Conservation (phyloP, 768 basidiomycete genomes). For the Xerocomellus dryophilus region DNA sequence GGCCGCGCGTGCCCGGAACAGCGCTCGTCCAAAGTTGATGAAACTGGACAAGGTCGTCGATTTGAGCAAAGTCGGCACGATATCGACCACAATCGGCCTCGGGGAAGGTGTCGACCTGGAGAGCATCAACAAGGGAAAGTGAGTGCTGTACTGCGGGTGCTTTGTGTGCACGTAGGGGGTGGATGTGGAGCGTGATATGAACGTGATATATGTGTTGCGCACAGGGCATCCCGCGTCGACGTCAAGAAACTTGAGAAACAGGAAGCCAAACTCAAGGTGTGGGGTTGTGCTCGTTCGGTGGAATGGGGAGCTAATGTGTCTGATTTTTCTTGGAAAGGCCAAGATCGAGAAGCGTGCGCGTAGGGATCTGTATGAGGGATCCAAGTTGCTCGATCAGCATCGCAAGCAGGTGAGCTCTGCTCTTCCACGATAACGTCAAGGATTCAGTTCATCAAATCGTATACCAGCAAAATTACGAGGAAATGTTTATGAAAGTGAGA, state of each 20-base stretch:
- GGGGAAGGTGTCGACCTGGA: constrained; percentile 85
- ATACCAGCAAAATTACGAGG: constrained; percentile 89
- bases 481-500: constrained; percentile 96
- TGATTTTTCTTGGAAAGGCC: constrained; percentile 45
- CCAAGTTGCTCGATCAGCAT: constrained; percentile 89
- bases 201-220: constrained; percentile 11
- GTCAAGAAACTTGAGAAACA: constrained; percentile 95
- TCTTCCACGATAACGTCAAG: neutral
- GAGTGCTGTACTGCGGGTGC: constrained; percentile 27
- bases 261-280: constrained; percentile 89
- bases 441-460: neutral
- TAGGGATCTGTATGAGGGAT: constrained; percentile 91
- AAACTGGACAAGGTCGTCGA: constrained; percentile 87
- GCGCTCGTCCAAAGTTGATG: constrained; percentile 61
- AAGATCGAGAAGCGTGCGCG: constrained; percentile 97
- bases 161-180: neutral
- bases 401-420: constrained; percentile 68
- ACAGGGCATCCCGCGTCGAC: constrained; percentile 85
- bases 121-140: constrained; percentile 94
- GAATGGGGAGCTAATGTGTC: neutral
- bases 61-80: constrained; percentile 73
- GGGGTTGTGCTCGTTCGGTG: neutral
- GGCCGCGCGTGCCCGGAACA: constrained; percentile 52
- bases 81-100: constrained; percentile 77
- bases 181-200: neutral